Base-by-base conservation (phyloP, 2,329 filamentous ascomycete genomes). In the Fragosphaeria purpurea region DNA sequence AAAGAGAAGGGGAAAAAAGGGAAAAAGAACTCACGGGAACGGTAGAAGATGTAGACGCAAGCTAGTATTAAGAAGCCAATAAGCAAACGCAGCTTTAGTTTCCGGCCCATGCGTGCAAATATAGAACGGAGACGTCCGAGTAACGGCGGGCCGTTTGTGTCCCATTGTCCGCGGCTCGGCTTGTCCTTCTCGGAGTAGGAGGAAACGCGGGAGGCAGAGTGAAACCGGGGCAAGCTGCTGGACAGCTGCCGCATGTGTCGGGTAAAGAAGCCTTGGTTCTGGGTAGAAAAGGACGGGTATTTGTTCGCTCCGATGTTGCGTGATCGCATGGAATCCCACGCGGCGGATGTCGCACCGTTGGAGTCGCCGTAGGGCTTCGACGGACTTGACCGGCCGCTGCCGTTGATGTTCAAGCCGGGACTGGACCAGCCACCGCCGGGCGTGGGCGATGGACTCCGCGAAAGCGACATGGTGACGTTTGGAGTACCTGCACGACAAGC, bases 341-440 rank as follows among this genome's bases (percentile, higher is more conserved):
- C 84, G 46, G 86, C 82, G 40, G 74, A 68, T 48, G 22, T 22
- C 22, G 73, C 74, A 53, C 76, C 76, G 64, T 75, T 79, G 51
- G 71, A 60, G 48, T 73, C 73, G 31, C 59, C 69, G 62, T 67
- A 75, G 66, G 61, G 68, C 64, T 67, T 75, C 61, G 68, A 70
- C 58, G 86, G 85, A 63, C 82, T 88, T 39, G 80, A 80, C 58
- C 79, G 77, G 55, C 84, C 84, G 65, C 84, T 87, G 52, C 71
- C 66, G 57, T 80, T 82, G 54, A 85, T 82, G 62, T 80, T 85
- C 63, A 88, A 76, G 56, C 83, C 87, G 50, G 86, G 88, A 68
- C 85, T 93, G 51, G 87, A 82, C 90, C 91, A 96, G 60, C 89
- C 89, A 63, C 88, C 88, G 61, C 86, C 85, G 55, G 82, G 85